A percentile compares a stretch with the other conserved stretches of the same genome.
Conservation (phyloP, 176 grass and related monocot species). For the Saccharum spontaneum region DNA sequence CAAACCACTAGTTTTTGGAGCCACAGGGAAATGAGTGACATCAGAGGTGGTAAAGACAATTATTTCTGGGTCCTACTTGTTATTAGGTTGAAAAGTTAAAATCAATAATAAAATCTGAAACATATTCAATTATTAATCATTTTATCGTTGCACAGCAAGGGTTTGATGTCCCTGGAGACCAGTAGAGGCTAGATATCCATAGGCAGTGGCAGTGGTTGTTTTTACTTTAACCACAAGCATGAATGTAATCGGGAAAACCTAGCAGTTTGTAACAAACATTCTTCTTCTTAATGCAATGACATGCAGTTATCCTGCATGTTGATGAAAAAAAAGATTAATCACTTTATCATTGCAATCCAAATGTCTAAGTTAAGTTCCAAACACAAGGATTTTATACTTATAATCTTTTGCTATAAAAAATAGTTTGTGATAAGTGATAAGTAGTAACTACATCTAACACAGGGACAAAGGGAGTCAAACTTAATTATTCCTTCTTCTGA, state of each 20-base stretch:
- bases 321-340: neutral
- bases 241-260: neutral
- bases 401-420: neutral
- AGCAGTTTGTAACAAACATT: neutral
- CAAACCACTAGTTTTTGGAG: neutral
- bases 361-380: neutral
- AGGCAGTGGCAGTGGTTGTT: neutral
- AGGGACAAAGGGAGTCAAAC: neutral
- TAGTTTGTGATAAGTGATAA: neutral
- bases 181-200: neutral
- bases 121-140: neutral
- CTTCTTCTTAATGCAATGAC: neutral
- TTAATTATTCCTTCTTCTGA: neutral
- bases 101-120: neutral
- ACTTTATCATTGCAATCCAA: neutral
- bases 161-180: neutral
- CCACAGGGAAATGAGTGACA: neutral
- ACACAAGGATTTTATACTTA: neutral
- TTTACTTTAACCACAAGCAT: neutral
- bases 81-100: neutral
- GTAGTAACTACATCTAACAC: neutral
- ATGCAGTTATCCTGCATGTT: neutral
- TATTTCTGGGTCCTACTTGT: neutral
- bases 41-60: neutral
- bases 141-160: neutral